Conservation (phyloP, 768 basidiomycete species). For the Russula compacta region DNA sequence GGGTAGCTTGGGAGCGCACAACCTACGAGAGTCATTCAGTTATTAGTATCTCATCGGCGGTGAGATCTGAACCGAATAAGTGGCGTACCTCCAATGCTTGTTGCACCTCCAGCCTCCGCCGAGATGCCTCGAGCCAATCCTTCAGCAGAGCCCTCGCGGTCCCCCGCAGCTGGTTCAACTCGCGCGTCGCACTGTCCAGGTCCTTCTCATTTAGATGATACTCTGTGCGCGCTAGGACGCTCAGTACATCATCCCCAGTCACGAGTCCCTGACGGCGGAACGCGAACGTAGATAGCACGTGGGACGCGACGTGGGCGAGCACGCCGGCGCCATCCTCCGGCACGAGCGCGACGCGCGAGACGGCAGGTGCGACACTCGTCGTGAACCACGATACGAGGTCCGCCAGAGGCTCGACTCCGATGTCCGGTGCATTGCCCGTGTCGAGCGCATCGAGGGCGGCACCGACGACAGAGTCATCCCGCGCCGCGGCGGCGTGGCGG, state of each 20-base stretch:
- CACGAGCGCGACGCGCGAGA: constrained; percentile 84
- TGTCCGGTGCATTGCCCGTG: constrained; percentile 61
- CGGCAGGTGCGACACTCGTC: constrained; percentile 70
- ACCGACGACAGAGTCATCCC: constrained; percentile 59
- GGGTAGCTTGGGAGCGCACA: constrained; percentile 74
- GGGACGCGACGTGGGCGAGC: constrained; percentile 78
- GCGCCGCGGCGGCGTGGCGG: constrained; percentile 59
- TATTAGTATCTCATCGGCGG: background rate
- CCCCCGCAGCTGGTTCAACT: constrained; percentile 85
- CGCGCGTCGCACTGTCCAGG: constrained; percentile 78
- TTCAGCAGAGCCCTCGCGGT: constrained; percentile 61
- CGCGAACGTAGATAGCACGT: constrained; percentile 59
- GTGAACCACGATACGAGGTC: constrained; percentile 90
- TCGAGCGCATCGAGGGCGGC: constrained; percentile 65
- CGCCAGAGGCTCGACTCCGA: constrained; percentile 80
- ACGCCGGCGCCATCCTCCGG: constrained; percentile 87
- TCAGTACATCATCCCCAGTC: constrained; percentile 75
- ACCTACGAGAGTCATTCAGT: constrained; percentile 38
- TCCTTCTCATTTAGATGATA: constrained; percentile 88
- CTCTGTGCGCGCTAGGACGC: constrained; percentile 82
- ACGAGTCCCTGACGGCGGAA: constrained; percentile 78
- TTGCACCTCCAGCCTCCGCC: constrained; percentile 79
- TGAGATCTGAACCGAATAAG: background rate
- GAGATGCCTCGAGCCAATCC: constrained; percentile 90
- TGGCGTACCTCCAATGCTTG: constrained; percentile 77